phyloP scores from a whole-genome alignment of 805 yeast species.

The Hanseniaspora meyeri region DNA sequence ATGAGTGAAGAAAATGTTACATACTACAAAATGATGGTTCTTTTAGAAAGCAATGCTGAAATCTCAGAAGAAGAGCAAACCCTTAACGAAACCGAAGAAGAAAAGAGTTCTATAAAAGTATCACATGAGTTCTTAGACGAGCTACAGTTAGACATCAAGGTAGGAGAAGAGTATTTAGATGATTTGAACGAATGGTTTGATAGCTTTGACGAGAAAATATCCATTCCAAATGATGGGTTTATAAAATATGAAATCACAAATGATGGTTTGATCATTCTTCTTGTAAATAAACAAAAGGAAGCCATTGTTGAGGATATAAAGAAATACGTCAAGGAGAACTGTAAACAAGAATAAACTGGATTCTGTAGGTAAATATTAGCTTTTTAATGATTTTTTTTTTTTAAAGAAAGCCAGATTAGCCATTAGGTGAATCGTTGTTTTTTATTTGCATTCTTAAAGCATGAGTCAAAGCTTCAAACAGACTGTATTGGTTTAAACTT shows the following conservation, averaged over 20 bases:
- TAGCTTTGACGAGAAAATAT: slow-evolving; percentile 27
- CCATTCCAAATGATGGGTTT: slow-evolving; percentile 30
- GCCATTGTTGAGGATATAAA: slow-evolving; percentile 22
- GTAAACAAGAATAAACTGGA: background rate
- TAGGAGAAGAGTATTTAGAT: slow-evolving; percentile 24
- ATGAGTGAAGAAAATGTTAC: slow-evolving; percentile 3
- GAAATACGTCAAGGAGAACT: slow-evolving; percentile 21
- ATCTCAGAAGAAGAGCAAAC: background rate
- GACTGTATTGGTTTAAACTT: too few species aligned
- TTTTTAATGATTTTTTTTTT: background rate
- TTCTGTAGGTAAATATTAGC: background rate
- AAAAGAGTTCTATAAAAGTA: slow-evolving; percentile 15
- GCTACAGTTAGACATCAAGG: slow-evolving; percentile 22
- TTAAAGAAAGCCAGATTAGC: background rate
- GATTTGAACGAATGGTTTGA: slow-evolving; percentile 27
- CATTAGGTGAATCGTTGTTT: background rate
- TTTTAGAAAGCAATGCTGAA: slow-evolving; percentile 6
- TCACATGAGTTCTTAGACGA: slow-evolving; percentile 28
- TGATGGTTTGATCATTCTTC: slow-evolving; percentile 27
- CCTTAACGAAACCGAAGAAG: background rate
- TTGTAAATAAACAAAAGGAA: slow-evolving; percentile 23
- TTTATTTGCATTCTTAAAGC: too few species aligned
- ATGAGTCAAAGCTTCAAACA: too few species aligned
- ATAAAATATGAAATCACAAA: slow-evolving; percentile 30
- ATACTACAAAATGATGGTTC: slow-evolving; percentile 10